Percentiles rank a stretch among this genome's conserved stretches.
Evolutionary conservation across 306 rosid genomes (phyloP).

Genomic region (Benincasa hispida): DNA sequence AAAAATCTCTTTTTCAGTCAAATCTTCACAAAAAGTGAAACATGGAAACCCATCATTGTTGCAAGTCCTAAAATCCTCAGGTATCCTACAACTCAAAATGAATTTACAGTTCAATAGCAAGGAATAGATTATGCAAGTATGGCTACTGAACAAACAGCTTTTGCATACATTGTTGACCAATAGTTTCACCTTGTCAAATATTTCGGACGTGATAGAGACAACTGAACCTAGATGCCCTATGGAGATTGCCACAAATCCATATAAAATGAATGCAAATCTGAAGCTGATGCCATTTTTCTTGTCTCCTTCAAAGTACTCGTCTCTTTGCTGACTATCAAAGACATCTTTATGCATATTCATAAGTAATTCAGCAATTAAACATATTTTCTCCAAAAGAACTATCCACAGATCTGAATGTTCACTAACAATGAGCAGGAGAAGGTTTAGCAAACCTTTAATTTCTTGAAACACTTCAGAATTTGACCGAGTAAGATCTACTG

Average conservation of each 20-base stretch:
- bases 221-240: constrained; percentile 28
- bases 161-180: constrained; percentile 31
- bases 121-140: constrained; percentile 24
- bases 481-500: constrained; percentile 16
- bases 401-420: constrained; percentile 23
- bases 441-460: constrained; percentile 19
- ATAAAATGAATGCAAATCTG: constrained; percentile 22
- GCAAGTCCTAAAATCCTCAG: constrained; percentile 15
- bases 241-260: constrained; percentile 29
- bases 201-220: neutral
- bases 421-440: constrained; percentile 23
- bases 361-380: constrained; percentile 15
- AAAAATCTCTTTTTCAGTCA: constrained; percentile 22
- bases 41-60: neutral
- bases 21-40: constrained; percentile 2
- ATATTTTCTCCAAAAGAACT: constrained; percentile 29
- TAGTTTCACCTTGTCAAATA: constrained; percentile 30
- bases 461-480: constrained; percentile 19
- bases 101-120: constrained; percentile 27
- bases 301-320: constrained; percentile 3
- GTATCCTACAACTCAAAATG: constrained; percentile 26
- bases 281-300: constrained; percentile 7
- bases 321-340: neutral
- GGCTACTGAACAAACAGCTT: constrained; percentile 28
- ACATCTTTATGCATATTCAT: constrained; percentile 1